Base-by-base conservation (phyloP, 768 basidiomycete species). In the Stropharia rugosoannulata region DNA sequence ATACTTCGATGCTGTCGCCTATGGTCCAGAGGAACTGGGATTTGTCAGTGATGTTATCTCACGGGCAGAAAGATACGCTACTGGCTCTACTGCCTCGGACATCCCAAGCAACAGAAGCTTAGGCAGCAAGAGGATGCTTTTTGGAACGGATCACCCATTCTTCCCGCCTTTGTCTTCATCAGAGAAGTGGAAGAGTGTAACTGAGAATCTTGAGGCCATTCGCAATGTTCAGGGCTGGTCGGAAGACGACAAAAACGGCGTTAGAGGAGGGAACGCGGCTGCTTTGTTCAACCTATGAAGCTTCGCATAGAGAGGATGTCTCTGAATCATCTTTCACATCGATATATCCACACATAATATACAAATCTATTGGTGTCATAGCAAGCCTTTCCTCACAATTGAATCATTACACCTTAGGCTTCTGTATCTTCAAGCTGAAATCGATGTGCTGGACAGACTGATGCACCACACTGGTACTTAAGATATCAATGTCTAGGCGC, bases 361-460 rank as follows among this genome's bases (percentile, higher is more conserved):
- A 38, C 27, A 36, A 25, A 8, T 59, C 39, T 43, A 54, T 18
- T 40, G 44, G 36, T 11, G 13, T 27, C n/a, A 19, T 39, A 27
- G 29, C 29, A 32, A 32, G 29, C 9, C 2, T 32, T 6, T 32
- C 9, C 9, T 7, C 5, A 29, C 29, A 45, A 27, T 56, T 25
- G 4, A 19, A 40, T 40, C 57, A 25, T 51, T 64, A 57, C 16
- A 51, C 42, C 54, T 77, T 77, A 9, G 83, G 80, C 62, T 80
- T 80, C 72, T 95, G 94, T 58, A 98, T 88, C 81, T 98, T 98
- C 64, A 99, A 79, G 65, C 94, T 97, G 70, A 95, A 99, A 70
- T 98, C 97, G 59, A 98, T 87, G 66, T 97, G 95, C 61, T 85
- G 92, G 22, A 92, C 93, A 1, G 90, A 92, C 70, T 98, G 93